Percentiles rank a stretch among this genome's conserved stretches.
Conservation (phyloP, 176 grass and related monocot species). For the Carex cristatella region DNA sequence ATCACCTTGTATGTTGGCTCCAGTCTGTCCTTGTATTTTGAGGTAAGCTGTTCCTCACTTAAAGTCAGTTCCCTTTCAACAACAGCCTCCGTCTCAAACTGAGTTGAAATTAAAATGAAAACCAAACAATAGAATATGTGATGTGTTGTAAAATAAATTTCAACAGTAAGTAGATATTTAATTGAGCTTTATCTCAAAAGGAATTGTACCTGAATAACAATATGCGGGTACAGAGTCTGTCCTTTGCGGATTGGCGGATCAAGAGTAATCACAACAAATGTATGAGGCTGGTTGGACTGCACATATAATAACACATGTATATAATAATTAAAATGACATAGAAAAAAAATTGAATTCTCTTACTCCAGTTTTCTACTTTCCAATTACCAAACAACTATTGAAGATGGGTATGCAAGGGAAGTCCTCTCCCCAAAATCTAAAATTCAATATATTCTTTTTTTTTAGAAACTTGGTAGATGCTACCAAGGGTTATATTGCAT, state of each 20-base stretch:
- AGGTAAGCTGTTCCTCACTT: constrained; percentile 62
- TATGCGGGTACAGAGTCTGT: constrained; percentile 91
- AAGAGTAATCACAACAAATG: constrained; percentile 87
- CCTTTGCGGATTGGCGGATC: constrained; percentile 97
- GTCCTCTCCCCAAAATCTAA: neutral
- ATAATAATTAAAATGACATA: constrained; percentile 16
- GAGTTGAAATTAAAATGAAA: constrained; percentile 29
- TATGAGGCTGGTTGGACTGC: constrained; percentile 94
- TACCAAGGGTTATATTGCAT: no score
- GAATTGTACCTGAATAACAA: constrained; percentile 84
- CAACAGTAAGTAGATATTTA: constrained; percentile 17
- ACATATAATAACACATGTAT: constrained; percentile 26
- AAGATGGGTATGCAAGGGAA: neutral
- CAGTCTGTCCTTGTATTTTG: constrained; percentile 79
- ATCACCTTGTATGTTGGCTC: constrained; percentile 68
- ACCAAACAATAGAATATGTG: constrained; percentile 24
- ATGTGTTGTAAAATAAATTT: neutral
- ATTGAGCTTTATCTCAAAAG: neutral
- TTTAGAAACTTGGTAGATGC: no score
- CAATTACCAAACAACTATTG: neutral
- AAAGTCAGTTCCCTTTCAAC: constrained; percentile 51
- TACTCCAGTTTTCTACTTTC: neutral
- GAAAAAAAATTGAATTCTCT: neutral
- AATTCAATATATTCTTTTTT: neutral
- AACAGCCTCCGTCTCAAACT: constrained; percentile 78